Base-by-base conservation (phyloP, 306 rosid species). In the Lathyrus tuberosus region DNA sequence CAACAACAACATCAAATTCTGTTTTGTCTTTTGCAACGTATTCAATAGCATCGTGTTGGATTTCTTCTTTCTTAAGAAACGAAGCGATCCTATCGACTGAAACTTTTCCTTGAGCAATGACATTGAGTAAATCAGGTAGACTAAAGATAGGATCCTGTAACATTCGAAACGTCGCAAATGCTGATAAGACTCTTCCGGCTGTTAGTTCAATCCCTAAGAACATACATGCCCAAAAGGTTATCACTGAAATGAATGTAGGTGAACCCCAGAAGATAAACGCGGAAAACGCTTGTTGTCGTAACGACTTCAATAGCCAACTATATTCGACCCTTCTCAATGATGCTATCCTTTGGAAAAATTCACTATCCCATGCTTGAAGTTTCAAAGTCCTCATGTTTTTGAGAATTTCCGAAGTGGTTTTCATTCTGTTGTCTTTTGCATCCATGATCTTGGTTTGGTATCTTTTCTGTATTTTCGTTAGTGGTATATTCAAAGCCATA, bases 351-450 rank as follows among this genome's bases (percentile, higher is more conserved):
- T 85, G 79, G 40, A 79, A 89, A 61, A 90, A 94, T 62, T 87
- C 85, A 42, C 58, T 75, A 67, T 94, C 98, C 98, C 98, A 94
- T 64, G 96, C 95, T 86, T 94, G 96, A 74, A 94, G 96, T 54
- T 90, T 94, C 78, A 94, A 76, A n/a, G 91, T 85, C 81, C 78
- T 94, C 87, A 94, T 88, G 81, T 88, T 87, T 47, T 79, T 67
- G 14, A 94, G 95, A 51, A 88, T 74, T 83, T 94, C 98, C 61
- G 98, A 87, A 70, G 95, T 88, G 42, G 96, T 81, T 77, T 90
- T 94, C 98, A 94, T 90, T 69, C 98, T 85, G 14, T 42, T 64
- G 44, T 94, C 98, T 86, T 94, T 94, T 37, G 96, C 91, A 18
- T 87, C 96, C 98, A 94, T 94, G 83, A 94, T 88, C 89, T 67